Evolutionary conservation across 2,329 filamentous ascomycete species (phyloP), one percentile per base, ranked within the genome.

Genomic region (Xylariomycetidae sp.): DNA sequence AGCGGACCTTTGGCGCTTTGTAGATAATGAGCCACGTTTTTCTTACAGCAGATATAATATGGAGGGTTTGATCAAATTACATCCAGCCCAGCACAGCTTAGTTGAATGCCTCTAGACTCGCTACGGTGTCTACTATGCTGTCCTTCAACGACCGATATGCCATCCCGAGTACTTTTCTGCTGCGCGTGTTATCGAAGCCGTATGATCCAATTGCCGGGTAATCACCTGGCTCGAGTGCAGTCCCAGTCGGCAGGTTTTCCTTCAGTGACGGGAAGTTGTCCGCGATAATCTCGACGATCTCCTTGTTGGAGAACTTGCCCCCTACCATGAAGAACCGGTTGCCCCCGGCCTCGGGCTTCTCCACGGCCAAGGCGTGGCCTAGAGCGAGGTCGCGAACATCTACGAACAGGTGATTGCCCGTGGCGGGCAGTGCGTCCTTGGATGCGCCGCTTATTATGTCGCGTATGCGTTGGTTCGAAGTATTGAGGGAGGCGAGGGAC

Each of bases 141-240:
- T 78, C 66, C 54, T 83, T 77, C 22, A 85, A 51, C 5, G 58
- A 54, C 44, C 61, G 73, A 62, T 73, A 85, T 41, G 79, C 59
- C 26, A 83, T 63, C 0, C 75, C 77, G 36, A 85, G 54, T 25
- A 82, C 44, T 48, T 74, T 67, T 16, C 66, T 69, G 3, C 73
- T 76, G 49, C 66, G 64, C 33, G 61, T 62, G 47, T 76, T 81
- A 52, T 83, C 69, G 34, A 68, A 70, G 38, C 60, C 60, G 53
- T 71, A 80, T 18, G 72, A 47, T 40, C 64, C 42, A 3, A 56
- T 54, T 37, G 53, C 50, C 2, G 58, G 46, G 50, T 25, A 56
- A 23, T 61, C 60, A 6, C 65, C 66, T 6, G 66, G 62, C 36
- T 59, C 49, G 9, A 58, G 55, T 7, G 65, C 63, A 1, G 63